Conservation (phyloP, 169 alveolate genomes). For the Blepharisma undulans region DNA sequence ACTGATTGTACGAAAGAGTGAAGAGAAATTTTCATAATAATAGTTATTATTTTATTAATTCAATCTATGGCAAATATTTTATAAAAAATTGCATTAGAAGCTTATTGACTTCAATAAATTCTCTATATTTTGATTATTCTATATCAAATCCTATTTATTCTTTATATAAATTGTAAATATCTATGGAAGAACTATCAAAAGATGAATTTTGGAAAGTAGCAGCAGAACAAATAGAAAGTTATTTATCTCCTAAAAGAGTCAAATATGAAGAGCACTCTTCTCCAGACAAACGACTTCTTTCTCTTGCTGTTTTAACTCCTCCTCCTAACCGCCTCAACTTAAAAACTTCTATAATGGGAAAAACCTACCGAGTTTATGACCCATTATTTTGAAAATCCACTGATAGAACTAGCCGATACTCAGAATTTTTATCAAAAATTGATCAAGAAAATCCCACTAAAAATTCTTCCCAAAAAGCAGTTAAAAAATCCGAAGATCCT, state of each 20-base stretch:
- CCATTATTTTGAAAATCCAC: background rate
- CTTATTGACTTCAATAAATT: too few relatives aligned
- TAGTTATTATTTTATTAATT: too few relatives aligned
- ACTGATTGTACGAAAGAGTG: too few relatives aligned
- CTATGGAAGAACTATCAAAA: background rate
- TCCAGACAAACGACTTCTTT: background rate
- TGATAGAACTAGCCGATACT: background rate
- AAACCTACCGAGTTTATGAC: background rate
- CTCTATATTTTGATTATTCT: too few relatives aligned
- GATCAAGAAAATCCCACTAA: background rate
- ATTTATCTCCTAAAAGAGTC: background rate
- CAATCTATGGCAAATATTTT: too few relatives aligned
- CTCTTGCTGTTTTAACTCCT: background rate
- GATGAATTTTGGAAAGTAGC: background rate
- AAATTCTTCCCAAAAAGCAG: background rate
- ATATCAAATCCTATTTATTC: too few relatives aligned
- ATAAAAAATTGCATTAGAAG: too few relatives aligned
- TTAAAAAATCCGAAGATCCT: background rate
- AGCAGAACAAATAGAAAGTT: background rate
- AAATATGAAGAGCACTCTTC: background rate
- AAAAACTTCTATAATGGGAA: background rate
- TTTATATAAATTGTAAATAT: too few relatives aligned
- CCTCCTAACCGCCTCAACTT: background rate
- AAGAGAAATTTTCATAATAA: too few relatives aligned
- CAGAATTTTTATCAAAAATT: background rate